These are phyloP conservation scores for Daldinia sp. DNA, from an alignment of 2,329 filamentous ascomycete species.

Conservation along the genomic window DNA sequence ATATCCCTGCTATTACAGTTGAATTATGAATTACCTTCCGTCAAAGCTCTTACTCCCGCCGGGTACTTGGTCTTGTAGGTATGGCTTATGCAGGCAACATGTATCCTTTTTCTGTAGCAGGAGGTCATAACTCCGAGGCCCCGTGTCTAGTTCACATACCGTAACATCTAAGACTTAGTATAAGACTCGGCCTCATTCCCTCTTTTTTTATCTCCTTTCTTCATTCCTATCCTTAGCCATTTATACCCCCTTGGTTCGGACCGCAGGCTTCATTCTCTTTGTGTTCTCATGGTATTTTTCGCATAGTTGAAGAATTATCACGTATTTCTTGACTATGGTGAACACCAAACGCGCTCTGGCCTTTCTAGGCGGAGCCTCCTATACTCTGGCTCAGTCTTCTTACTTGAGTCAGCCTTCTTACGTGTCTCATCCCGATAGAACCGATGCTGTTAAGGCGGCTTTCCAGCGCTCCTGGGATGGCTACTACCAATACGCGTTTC, in stretches of 20 bases:
- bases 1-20: slow-evolving; percentile 29
- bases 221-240: slow-evolving; percentile 27
- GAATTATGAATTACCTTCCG: slow-evolving; percentile 26
- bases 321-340: slow-evolving; percentile 45
- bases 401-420: slow-evolving; percentile 49
- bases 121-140: slow-evolving; percentile 19
- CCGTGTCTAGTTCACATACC: slow-evolving; percentile 23
- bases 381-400: slow-evolving; percentile 40
- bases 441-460: slow-evolving; percentile 73
- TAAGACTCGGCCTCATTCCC: slow-evolving; percentile 35
- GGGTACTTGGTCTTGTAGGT: slow-evolving; percentile 9
- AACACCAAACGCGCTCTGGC: slow-evolving; percentile 40
- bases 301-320: slow-evolving; percentile 30
- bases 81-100: slow-evolving; percentile 29
- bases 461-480: slow-evolving; percentile 79
- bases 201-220: slow-evolving; percentile 1
- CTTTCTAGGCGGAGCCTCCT: slow-evolving; percentile 42
- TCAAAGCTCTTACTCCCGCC: slow-evolving; percentile 9
- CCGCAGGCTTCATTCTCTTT: slow-evolving; percentile 33
- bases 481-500: slow-evolving; percentile 80
- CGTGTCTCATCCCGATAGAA: slow-evolving; percentile 57
- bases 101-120: slow-evolving; percentile 27
- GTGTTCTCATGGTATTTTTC: slow-evolving; percentile 26
- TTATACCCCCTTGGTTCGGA: slow-evolving; percentile 20
- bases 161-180: slow-evolving; percentile 19